Conservation (phyloP, 148 eudicot species). For the Dianthus caryophyllus region DNA sequence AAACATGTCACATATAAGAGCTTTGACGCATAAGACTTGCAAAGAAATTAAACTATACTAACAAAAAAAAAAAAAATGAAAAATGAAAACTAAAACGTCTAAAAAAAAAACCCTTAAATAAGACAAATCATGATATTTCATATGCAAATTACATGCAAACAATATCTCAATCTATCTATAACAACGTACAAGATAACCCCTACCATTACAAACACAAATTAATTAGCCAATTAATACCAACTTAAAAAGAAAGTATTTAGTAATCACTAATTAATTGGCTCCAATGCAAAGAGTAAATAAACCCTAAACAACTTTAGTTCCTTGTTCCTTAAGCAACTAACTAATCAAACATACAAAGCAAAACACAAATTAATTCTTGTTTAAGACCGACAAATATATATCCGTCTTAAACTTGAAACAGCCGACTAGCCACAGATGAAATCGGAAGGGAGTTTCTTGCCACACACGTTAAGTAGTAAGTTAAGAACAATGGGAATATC, state of each 20-base stretch:
- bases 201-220: not conserved
- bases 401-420: too few relatives aligned
- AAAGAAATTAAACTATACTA: not conserved
- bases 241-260: too few relatives aligned
- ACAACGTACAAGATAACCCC: not conserved
- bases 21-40: not conserved
- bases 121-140: not conserved
- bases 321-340: too few relatives aligned
- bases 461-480: conserved; percentile 46
- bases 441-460: conserved; percentile 31
- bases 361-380: too few relatives aligned
- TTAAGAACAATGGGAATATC: conserved; percentile 42
- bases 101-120: not conserved
- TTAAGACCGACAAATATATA: too few relatives aligned
- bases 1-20: not conserved
- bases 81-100: not conserved
- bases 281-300: not conserved
- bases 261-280: not conserved
- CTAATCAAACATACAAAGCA: too few relatives aligned
- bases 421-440: conserved; percentile 33
- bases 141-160: not conserved
- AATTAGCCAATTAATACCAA: not conserved
- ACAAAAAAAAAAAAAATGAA: too few relatives aligned
- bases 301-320: not conserved
- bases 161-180: not conserved